phyloP scores from a whole-genome alignment of 371 early-diverging fungal species.

The Apophysomyces sp. region DNA sequence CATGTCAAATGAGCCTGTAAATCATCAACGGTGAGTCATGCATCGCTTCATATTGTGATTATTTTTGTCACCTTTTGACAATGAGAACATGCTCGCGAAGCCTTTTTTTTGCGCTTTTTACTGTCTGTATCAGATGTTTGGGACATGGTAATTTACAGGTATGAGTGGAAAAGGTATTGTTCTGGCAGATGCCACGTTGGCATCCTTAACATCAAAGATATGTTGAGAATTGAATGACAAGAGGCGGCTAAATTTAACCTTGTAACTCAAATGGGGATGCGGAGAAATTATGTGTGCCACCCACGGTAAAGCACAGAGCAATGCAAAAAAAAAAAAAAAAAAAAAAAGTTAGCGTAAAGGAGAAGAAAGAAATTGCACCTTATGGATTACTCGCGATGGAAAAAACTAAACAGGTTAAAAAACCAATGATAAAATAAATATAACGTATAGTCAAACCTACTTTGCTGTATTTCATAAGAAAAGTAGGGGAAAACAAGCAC shows the following conservation, averaged over 20 bases:
- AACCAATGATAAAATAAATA: too few relatives aligned
- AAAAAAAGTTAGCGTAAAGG: neutral
- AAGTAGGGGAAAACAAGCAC: too few relatives aligned
- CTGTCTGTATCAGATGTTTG: neutral
- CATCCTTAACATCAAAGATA: neutral
- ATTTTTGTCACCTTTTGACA: conserved; percentile 38
- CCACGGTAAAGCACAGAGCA: too few relatives aligned
- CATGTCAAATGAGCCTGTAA: conserved; percentile 56
- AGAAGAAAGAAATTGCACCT: neutral
- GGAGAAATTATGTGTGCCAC: too few relatives aligned
- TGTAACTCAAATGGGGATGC: too few relatives aligned
- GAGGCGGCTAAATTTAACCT: too few relatives aligned
- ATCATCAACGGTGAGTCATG: neutral
- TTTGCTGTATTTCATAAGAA: too few relatives aligned
- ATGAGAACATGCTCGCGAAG: conserved; percentile 38
- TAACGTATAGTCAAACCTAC: too few relatives aligned
- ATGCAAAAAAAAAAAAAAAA: neutral
- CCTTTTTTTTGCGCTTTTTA: conserved; percentile 25
- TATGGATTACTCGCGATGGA: too few relatives aligned
- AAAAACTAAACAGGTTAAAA: too few relatives aligned
- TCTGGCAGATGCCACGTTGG: conserved; percentile 1
- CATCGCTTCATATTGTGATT: neutral
- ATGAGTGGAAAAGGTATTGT: neutral
- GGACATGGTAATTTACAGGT: conserved; percentile 1
- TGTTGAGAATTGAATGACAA: neutral